phyloP scores from a whole-genome alignment of 192 early-diverging fungal genomes.

The Podila epicladia region DNA sequence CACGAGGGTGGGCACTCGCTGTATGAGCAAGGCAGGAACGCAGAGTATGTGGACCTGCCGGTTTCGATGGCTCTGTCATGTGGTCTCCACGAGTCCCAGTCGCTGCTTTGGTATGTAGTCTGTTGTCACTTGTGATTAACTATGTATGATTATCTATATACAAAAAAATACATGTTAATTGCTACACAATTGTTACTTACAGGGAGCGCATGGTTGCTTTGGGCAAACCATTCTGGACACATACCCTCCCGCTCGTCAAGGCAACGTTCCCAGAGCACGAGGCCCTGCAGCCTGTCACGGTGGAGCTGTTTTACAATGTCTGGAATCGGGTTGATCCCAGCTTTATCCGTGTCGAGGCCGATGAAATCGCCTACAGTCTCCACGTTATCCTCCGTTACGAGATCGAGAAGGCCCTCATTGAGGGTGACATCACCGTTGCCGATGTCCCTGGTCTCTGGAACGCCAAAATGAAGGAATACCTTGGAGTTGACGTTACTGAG shows the following conservation, averaged over 20 bases:
- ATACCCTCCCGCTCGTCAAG: conserved; percentile 21
- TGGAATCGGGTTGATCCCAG: conserved; percentile 10
- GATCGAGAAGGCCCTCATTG: conserved; percentile 11
- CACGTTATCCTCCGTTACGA: conserved; percentile 26
- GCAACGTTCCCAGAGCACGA: conserved; percentile 13
- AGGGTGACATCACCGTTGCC: conserved; percentile 6
- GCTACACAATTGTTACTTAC: background rate
- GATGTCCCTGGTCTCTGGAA: conserved; percentile 24
- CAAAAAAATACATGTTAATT: no score
- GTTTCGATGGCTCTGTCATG: conserved; percentile 8
- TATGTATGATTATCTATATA: no score
- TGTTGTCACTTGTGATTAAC: no score
- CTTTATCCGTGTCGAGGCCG: conserved; percentile 22
- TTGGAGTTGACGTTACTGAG: conserved; percentile 16
- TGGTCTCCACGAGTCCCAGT: conserved; percentile 28
- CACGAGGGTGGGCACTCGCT: conserved; percentile 26
- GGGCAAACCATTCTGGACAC: conserved; percentile 13
- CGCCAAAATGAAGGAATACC: conserved; percentile 29
- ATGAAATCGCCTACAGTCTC: conserved; percentile 22
- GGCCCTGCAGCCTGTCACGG: conserved; percentile 8
- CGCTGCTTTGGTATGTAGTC: conserved; percentile 17
- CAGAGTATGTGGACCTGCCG: conserved; percentile 6
- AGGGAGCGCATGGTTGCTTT: conserved; percentile 14
- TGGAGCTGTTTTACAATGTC: conserved; percentile 12
- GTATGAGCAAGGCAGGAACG: conserved; percentile 16